A percentile compares a stretch with the other conserved stretches of the same genome.
phyloP scores from a whole-genome alignment of 2,329 filamentous ascomycete species.

The Cryphonectria naterciae region DNA sequence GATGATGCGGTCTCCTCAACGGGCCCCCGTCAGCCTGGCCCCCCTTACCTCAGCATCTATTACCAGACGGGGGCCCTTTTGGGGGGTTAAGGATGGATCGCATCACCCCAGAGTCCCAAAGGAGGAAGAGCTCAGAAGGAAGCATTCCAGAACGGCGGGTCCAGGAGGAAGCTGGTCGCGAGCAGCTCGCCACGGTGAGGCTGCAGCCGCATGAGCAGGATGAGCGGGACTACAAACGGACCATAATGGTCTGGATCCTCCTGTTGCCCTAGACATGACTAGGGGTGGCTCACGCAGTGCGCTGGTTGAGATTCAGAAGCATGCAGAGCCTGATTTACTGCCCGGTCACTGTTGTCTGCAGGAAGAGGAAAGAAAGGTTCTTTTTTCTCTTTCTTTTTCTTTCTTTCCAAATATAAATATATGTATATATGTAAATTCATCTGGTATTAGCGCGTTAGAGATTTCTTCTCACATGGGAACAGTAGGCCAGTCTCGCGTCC shows the following conservation, averaged over 20 bases:
- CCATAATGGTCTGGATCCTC: not conserved
- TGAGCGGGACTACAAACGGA: not conserved
- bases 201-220: not conserved
- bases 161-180: not conserved
- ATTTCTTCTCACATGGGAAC: not conserved
- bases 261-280: not conserved
- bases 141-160: not conserved
- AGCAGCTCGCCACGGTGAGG: slow-evolving; percentile 2
- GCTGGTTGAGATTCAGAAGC: not conserved
- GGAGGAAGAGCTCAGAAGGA: not conserved
- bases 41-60: slow-evolving; percentile 7
- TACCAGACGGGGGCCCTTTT: not conserved
- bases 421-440: not conserved
- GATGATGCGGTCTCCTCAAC: not conserved
- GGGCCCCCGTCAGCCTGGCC: slow-evolving; percentile 2
- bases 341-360: too few species aligned
- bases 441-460: not conserved
- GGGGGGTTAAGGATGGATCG: not conserved
- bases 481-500: not conserved
- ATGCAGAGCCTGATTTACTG: not conserved
- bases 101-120: not conserved
- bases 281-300: not conserved
- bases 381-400: too few species aligned
- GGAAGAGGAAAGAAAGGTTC: too few species aligned
- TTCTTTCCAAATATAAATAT: not conserved